Evolutionary conservation across 2,329 filamentous ascomycete species (phyloP), one percentile per base, ranked within the genome.

Genomic region (Ascomycota sp.): DNA sequence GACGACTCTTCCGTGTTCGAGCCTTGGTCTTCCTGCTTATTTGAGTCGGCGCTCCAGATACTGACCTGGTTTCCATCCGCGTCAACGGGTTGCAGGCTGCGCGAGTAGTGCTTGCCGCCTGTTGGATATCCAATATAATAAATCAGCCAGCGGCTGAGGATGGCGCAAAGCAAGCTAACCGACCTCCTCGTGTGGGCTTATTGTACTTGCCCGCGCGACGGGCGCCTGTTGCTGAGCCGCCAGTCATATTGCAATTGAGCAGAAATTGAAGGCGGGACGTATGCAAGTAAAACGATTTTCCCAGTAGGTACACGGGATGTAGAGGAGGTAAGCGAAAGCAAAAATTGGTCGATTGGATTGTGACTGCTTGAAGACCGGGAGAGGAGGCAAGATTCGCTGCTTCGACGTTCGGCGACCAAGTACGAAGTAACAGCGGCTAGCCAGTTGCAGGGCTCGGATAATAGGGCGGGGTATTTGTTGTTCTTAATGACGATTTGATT

Each of bases 21-120:
- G 12, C 66, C 60, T 31, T 31, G 30, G 35, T 66, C 62, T 29
- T 62, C 59, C 28, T 64, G 63, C 12, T 59, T 62, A 27, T 66
- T 59, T 34, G 64, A 59, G 34, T 55, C 58, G 50, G 73, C 69
- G 51, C 68, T 73, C 80, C 86, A 92, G 68, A 92, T 86, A 63
- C 77, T 75, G 40, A 86, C 64, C 44, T 81, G 73, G 49, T 89
- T 89, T 45, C 86, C 89, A 50, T 95, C 80, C 44, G 74, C 75
- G 49, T 93, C 84, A 48, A 89, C 60, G 13, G 84, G 84, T 54
- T 80, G 75, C 32, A 95, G 72, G 53, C 93, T 76, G 43, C 82
- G 77, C 43, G 84, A 93, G 61, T 91, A 98, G 50, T 92, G 76
- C 59, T 93, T 92, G 49, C 89, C 89, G 40, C 84, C 84, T 31